A percentile compares a stretch with the other conserved stretches of the same genome.
Conservation (phyloP, 176 grass and related monocot genomes). For the Cenchrus americanus region DNA sequence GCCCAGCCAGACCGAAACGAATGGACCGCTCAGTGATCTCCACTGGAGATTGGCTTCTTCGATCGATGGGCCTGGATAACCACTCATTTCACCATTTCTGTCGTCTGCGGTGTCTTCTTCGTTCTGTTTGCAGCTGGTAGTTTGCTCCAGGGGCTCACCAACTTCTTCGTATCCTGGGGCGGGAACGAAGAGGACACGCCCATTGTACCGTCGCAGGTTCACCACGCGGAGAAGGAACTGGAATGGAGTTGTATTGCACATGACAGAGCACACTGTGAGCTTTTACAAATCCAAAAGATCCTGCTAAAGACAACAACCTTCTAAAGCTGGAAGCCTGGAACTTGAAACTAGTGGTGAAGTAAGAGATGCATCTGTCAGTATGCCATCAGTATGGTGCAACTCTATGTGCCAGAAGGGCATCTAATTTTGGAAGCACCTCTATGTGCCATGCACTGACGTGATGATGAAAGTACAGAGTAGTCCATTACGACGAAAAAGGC, state of each 20-base stretch:
- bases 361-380: not conserved
- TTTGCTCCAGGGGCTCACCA: conserved; percentile 62
- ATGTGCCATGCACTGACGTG: not conserved
- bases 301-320: not conserved
- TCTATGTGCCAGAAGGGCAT: not conserved
- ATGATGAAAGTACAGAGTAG: not conserved
- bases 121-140: conserved; percentile 25
- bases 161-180: conserved; percentile 79
- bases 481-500: not conserved
- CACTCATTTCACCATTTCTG: conserved; percentile 34
- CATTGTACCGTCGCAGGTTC: conserved; percentile 76
- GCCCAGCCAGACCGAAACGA: conserved; percentile 84
- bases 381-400: not conserved
- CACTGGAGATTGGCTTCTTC: conserved; percentile 53
- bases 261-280: conserved; percentile 29
- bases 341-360: conserved; percentile 9
- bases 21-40: conserved; percentile 88
- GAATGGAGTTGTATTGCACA: conserved; percentile 37
- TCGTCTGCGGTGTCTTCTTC: conserved; percentile 35
- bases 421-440: conserved; percentile 12
- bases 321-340: not conserved
- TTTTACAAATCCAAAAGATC: not conserved
- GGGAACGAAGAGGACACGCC: conserved; percentile 70
- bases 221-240: conserved; percentile 70
- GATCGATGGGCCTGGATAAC: conserved; percentile 61